A percentile compares a stretch with the other conserved stretches of the same genome.
Conservation (phyloP, 2,329 filamentous ascomycete species). For the Pseudocercospora pini-densiflorae region DNA sequence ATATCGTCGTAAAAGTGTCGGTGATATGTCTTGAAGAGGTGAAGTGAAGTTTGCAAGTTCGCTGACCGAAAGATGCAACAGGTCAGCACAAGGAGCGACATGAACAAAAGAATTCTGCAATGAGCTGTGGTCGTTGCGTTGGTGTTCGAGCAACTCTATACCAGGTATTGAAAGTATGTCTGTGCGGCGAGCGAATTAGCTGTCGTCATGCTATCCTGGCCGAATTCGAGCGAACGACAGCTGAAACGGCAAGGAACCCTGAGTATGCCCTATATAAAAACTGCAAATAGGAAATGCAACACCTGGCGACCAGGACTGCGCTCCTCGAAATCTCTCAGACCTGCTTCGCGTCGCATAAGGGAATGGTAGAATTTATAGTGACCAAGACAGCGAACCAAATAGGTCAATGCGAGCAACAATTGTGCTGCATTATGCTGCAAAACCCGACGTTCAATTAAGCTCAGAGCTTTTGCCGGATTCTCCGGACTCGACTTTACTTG, state of each 20-base stretch:
- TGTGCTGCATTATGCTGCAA: not conserved
- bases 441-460: not conserved
- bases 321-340: not conserved
- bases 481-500: not conserved
- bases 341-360: too few species aligned
- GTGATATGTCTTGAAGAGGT: not conserved
- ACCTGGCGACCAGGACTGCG: not conserved
- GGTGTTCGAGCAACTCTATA: conserved; percentile 7
- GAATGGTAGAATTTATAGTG: too few species aligned
- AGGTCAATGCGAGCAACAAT: not conserved
- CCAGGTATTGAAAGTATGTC: conserved; percentile 6
- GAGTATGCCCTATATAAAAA: not conserved
- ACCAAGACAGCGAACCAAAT: not conserved
- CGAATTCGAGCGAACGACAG: not conserved
- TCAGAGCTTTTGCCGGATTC: not conserved
- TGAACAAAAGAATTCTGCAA: not conserved
- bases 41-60: not conserved
- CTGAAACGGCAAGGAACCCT: conserved; percentile 4
- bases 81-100: not conserved
- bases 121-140: not conserved
- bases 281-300: conserved; percentile 7
- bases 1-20: not conserved
- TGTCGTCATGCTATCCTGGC: conserved; percentile 5
- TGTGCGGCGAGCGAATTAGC: conserved; percentile 8
- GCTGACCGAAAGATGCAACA: not conserved